Conservation (phyloP, 192 early-diverging fungal species). For the Linderina pennispora region DNA sequence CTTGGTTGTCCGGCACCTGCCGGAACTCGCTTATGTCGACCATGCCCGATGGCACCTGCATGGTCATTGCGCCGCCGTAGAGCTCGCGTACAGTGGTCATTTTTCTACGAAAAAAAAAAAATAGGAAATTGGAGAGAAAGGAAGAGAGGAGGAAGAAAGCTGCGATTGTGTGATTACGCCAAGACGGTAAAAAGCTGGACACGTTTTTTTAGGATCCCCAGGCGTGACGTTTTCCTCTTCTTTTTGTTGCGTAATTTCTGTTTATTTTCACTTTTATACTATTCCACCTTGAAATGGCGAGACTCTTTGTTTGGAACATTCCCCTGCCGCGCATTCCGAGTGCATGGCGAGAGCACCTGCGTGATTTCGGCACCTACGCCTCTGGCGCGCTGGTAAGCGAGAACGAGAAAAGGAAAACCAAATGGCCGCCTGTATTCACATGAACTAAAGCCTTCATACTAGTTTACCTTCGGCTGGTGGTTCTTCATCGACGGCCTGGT, state of each 20-base stretch:
- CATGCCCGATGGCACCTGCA: conserved; percentile 53
- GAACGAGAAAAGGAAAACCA: neutral
- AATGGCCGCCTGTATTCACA: neutral
- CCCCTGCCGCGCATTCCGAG: conserved; percentile 39
- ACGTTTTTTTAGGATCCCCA: no score
- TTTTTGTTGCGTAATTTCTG: neutral
- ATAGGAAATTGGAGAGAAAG: no score
- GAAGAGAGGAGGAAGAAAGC: no score
- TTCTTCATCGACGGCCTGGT: conserved; percentile 51
- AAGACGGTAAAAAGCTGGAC: no score
- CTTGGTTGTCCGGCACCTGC: conserved; percentile 85
- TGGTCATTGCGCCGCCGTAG: conserved; percentile 67
- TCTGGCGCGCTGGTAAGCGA: conserved; percentile 31
- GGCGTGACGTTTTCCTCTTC: neutral
- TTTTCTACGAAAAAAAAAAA: no score
- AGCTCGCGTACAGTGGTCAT: conserved; percentile 37
- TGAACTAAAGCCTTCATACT: no score
- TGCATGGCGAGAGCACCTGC: conserved; percentile 29
- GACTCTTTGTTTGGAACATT: conserved; percentile 44
- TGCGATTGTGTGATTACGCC: no score
- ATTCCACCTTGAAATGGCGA: conserved; percentile 14
- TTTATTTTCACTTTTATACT: conserved; percentile 1
- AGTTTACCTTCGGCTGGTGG: conserved; percentile 50
- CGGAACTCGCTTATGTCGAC: conserved; percentile 68
- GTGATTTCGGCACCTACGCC: conserved; percentile 41